A percentile compares a stretch with the other conserved stretches of the same genome.
Conservation (phyloP, 1,284 basidiomycete genomes). For the Microstroma glucosiphilum region DNA sequence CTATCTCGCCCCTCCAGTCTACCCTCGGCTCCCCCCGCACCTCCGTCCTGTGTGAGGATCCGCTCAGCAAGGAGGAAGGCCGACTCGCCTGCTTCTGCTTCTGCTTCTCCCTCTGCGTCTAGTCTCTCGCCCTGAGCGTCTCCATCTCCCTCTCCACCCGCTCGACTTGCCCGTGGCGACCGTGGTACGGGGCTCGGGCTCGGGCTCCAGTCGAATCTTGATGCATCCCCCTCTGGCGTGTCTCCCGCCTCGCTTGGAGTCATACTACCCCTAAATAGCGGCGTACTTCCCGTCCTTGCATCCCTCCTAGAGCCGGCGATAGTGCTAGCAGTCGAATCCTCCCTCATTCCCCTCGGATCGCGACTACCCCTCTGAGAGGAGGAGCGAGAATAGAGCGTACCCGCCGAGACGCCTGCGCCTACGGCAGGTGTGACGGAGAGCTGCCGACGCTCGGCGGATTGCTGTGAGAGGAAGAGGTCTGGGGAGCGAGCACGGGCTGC, state of each 20-base stretch:
- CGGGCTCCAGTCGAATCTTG: too few species aligned
- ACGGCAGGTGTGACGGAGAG: not conserved
- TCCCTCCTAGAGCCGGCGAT: not conserved
- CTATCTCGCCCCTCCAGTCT: too few species aligned
- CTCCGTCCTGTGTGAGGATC: too few species aligned
- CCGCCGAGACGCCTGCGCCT: not conserved
- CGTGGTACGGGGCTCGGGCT: too few species aligned
- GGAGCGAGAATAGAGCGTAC: not conserved
- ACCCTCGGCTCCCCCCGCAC: too few species aligned
- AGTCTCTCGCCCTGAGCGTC: too few species aligned
- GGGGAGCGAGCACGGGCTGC: conserved; percentile 5
- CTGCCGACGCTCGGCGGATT: not conserved
- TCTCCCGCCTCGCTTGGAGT: not conserved
- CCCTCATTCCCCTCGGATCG: not conserved
- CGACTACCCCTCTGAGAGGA: not conserved
- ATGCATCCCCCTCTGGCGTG: not conserved
- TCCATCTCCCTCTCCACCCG: too few species aligned
- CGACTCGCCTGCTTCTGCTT: too few species aligned
- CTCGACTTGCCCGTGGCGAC: too few species aligned
- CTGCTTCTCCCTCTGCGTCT: too few species aligned
- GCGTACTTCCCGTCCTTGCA: not conserved
- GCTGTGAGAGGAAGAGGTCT: not conserved
- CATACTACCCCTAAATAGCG: not conserved
- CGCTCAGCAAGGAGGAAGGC: too few species aligned
- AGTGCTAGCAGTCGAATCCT: not conserved